phyloP scores from a whole-genome alignment of 768 basidiomycete genomes.

The Clavulina sp. region DNA sequence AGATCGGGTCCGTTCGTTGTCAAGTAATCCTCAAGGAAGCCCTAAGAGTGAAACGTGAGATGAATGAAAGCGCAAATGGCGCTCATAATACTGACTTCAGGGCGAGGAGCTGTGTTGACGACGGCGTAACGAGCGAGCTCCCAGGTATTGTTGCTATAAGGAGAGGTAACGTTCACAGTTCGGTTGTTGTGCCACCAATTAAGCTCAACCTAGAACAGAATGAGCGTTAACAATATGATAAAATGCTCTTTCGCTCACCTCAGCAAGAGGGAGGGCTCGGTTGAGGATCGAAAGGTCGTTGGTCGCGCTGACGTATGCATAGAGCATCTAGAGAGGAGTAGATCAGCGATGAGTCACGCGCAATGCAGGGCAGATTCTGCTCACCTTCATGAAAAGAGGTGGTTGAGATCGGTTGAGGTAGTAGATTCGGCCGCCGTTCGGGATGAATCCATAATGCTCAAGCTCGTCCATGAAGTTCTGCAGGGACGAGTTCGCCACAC shows the following conservation, averaged over 20 bases:
- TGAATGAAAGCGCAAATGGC: not conserved
- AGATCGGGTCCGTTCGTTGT: constrained; percentile 51
- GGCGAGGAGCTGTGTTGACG: constrained; percentile 70
- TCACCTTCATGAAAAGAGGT: constrained; percentile 67
- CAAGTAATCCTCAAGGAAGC: constrained; percentile 44
- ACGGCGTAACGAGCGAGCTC: constrained; percentile 58
- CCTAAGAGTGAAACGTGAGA: constrained; percentile 7
- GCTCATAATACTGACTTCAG: constrained; percentile 48
- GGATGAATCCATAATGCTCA: constrained; percentile 71
- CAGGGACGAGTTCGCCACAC: constrained; percentile 55
- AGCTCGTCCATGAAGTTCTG: constrained; percentile 95
- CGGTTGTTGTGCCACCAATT: constrained; percentile 70
- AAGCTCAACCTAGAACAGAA: constrained; percentile 43
- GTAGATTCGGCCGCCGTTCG: constrained; percentile 86
- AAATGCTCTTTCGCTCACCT: constrained; percentile 27
- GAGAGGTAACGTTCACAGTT: constrained; percentile 45
- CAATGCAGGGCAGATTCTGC: constrained; percentile 11
- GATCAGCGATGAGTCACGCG: not conserved
- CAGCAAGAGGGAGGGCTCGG: constrained; percentile 71
- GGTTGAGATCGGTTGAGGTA: constrained; percentile 89
- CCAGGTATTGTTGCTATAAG: constrained; percentile 49
- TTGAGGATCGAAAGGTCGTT: constrained; percentile 58
- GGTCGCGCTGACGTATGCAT: constrained; percentile 57
- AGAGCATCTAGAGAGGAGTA: constrained; percentile 47
- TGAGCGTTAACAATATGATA: not conserved